Conservation (phyloP, 306 rosid species). For the Dryas drummondii region DNA sequence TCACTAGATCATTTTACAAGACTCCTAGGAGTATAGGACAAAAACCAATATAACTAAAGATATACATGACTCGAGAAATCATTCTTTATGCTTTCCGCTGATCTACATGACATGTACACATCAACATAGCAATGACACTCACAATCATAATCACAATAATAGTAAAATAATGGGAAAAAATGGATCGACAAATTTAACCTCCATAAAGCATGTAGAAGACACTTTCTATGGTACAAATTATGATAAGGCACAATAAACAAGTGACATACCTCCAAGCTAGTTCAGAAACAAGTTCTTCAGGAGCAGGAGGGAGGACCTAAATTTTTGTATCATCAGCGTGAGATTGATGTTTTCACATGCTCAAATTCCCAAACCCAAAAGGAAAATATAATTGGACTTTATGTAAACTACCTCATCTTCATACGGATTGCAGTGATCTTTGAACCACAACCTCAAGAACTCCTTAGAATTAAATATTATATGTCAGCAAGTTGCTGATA, state of each 20-base stretch:
- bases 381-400: slow-evolving; percentile 9
- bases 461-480: slow-evolving; percentile 48
- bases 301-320: slow-evolving; percentile 96
- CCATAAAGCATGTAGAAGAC: slow-evolving; percentile 6
- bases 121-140: background rate
- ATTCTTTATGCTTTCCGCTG: background rate
- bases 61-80: background rate
- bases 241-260: background rate
- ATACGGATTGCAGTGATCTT: slow-evolving; percentile 87
- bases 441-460: slow-evolving; percentile 97
- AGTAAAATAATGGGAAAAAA: background rate
- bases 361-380: slow-evolving; percentile 1
- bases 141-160: background rate
- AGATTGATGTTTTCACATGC: slow-evolving; percentile 23
- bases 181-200: background rate
- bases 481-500: slow-evolving; percentile 23
- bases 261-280: slow-evolving; percentile 86
- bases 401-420: slow-evolving; percentile 70
- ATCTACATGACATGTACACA: background rate
- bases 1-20: too few relatives aligned
- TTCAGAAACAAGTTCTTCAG: slow-evolving; percentile 87
- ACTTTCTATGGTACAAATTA: background rate
- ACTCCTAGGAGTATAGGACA: background rate
- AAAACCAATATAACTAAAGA: too few relatives aligned
- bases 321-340: slow-evolving; percentile 24